Percentiles rank a stretch among this genome's conserved stretches.
Evolutionary conservation across 192 early-diverging fungal genomes (phyloP).

Genomic region (Backusella sp.): DNA sequence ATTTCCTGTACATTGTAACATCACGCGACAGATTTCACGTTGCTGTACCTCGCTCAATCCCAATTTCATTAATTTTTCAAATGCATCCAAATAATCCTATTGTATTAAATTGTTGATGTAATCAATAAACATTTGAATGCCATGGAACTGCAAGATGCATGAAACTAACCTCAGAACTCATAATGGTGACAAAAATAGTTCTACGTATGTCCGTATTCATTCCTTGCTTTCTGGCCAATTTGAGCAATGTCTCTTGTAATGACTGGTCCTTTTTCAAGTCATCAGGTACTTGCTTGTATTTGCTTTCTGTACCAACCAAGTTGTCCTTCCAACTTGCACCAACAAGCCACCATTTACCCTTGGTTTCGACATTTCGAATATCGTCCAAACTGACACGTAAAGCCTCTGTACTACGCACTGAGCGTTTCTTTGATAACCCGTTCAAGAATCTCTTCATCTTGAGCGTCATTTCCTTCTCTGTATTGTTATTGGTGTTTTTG

Average conservation of each 20-base stretch:
- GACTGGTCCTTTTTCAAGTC: constrained; percentile 43
- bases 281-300: constrained; percentile 37
- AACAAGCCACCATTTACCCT: constrained; percentile 98
- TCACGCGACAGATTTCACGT: constrained; percentile 91
- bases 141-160: background rate
- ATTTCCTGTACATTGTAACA: constrained; percentile 87
- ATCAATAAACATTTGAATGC: background rate
- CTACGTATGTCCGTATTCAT: constrained; percentile 97
- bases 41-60: constrained; percentile 89
- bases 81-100: constrained; percentile 90
- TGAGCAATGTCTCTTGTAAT: constrained; percentile 63
- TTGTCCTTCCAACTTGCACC: constrained; percentile 91
- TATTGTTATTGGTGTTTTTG: constrained; percentile 51
- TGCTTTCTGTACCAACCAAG: constrained; percentile 49
- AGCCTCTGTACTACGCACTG: constrained; percentile 62
- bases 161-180: constrained; percentile 76
- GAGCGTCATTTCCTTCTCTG: constrained; percentile 61
- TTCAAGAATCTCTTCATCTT: constrained; percentile 79
- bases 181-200: constrained; percentile 89
- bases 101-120: background rate
- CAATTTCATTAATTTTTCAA: constrained; percentile 82
- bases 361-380: constrained; percentile 75
- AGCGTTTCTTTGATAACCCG: constrained; percentile 58
- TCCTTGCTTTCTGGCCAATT: constrained; percentile 79
- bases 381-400: constrained; percentile 85